Evolutionary conservation across 805 yeast species (phyloP).

Genomic region (Metschnikowia matae): DNA sequence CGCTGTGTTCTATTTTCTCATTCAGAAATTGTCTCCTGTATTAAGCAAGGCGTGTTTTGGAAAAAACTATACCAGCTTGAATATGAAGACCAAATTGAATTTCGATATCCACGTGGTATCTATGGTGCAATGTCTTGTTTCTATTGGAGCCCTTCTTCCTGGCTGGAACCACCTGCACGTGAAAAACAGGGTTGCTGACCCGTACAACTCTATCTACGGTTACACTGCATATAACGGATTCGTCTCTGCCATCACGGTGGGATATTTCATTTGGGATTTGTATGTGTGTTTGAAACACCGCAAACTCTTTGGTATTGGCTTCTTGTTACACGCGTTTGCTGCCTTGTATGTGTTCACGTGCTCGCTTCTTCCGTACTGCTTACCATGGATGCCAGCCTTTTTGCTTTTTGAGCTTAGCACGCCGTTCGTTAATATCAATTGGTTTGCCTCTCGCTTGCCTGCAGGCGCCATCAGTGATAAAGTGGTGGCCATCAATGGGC

Average conservation of each 20-base stretch:
- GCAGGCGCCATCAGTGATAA: slow-evolving; percentile 55
- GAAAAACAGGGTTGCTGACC: slow-evolving; percentile 36
- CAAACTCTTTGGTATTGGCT: slow-evolving; percentile 74
- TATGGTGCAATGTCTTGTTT: slow-evolving; percentile 72
- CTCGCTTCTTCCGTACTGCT: slow-evolving; percentile 68
- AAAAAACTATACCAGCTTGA: slow-evolving; percentile 46
- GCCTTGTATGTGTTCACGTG: slow-evolving; percentile 69
- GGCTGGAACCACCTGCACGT: slow-evolving; percentile 56
- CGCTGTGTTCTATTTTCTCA: slow-evolving; percentile 52
- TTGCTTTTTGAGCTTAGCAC: slow-evolving; percentile 84
- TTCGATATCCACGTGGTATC: slow-evolving; percentile 91
- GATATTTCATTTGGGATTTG: slow-evolving; percentile 92
- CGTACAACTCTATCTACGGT: slow-evolving; percentile 48
- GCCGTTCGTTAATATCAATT: slow-evolving; percentile 91
- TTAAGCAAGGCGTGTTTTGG: slow-evolving; percentile 51
- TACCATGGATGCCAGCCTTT: slow-evolving; percentile 79
- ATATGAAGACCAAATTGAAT: slow-evolving; percentile 51
- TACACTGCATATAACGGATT: slow-evolving; percentile 73
- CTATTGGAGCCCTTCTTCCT: slow-evolving; percentile 59
- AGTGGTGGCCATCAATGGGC: slow-evolving; percentile 63
- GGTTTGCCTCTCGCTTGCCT: slow-evolving; percentile 83
- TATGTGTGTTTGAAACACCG: slow-evolving; percentile 61
- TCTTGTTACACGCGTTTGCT: slow-evolving; percentile 77
- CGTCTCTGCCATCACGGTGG: slow-evolving; percentile 66
- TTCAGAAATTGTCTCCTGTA: slow-evolving; percentile 51